Evolutionary conservation across 1,284 basidiomycete species (phyloP).

Genomic region (Wallemia hederae): DNA sequence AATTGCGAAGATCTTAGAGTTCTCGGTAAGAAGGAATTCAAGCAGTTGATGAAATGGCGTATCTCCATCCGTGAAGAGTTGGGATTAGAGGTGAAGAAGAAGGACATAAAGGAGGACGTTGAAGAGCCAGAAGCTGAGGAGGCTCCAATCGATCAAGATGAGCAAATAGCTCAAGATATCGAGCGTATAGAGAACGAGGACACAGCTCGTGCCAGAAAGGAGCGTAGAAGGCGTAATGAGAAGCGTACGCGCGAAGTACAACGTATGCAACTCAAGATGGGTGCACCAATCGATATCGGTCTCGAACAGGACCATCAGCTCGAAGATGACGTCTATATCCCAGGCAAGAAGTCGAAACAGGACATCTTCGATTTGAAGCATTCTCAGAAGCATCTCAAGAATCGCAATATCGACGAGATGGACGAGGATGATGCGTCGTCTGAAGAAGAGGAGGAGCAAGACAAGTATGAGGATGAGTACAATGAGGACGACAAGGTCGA

Average conservation of each 20-base stretch:
- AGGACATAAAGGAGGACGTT: slow-evolving; percentile 30
- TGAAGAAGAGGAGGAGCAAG: slow-evolving; percentile 16
- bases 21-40: slow-evolving; percentile 91
- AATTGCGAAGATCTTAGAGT: slow-evolving; percentile 86
- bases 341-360: slow-evolving; percentile 21
- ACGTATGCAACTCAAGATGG: slow-evolving; percentile 93
- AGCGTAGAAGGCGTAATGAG: slow-evolving; percentile 67
- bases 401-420: slow-evolving; percentile 19
- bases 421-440: slow-evolving; percentile 16
- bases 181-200: slow-evolving; percentile 56
- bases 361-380: slow-evolving; percentile 60
- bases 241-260: slow-evolving; percentile 60
- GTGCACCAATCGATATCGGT: slow-evolving; percentile 78
- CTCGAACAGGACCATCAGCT: slow-evolving; percentile 51
- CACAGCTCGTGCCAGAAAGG: slow-evolving; percentile 40
- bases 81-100: slow-evolving; percentile 50
- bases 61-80: slow-evolving; percentile 55
- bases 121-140: slow-evolving; percentile 42
- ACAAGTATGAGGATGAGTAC: slow-evolving; percentile 35
- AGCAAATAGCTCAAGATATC: slow-evolving; percentile 65
- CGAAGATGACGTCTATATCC: slow-evolving; percentile 18
- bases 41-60: slow-evolving; percentile 73
- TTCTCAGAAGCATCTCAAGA: slow-evolving; percentile 23
- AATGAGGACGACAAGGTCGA: slow-evolving; percentile 33
- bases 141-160: slow-evolving; percentile 54